Conservation (phyloP, 768 basidiomycete species). For the Asterophora lycoperdoides region DNA sequence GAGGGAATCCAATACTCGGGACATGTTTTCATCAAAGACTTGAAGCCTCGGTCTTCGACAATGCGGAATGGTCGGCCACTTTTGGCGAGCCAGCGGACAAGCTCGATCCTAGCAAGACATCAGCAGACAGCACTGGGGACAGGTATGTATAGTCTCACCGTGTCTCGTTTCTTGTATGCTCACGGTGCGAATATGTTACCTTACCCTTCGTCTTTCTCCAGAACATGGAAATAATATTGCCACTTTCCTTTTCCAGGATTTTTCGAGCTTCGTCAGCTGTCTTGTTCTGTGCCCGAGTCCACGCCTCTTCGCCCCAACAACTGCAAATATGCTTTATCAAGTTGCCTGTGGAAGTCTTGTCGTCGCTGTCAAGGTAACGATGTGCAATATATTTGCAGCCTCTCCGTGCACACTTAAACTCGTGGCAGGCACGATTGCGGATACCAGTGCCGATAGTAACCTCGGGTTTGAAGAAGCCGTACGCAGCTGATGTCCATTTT, state of each 20-base stretch:
- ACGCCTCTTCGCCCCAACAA: too few relatives aligned
- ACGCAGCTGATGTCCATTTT: constrained; percentile 4
- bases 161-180: constrained; percentile 18
- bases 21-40: constrained; percentile 29
- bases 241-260: background rate
- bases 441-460: background rate
- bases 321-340: too few relatives aligned
- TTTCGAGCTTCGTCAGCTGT: constrained; percentile 4
- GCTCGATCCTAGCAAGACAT: constrained; percentile 19
- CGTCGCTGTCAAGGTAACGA: too few relatives aligned
- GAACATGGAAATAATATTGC: constrained; percentile 24
- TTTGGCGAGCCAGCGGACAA: constrained; percentile 19
- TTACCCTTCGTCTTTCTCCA: constrained; percentile 20
- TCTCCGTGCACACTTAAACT: constrained; percentile 4
- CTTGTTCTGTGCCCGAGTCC: too few relatives aligned
- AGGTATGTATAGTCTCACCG: constrained; percentile 12
- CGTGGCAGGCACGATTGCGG: background rate
- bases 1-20: constrained; percentile 30
- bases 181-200: constrained; percentile 24
- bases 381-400: too few relatives aligned
- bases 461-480: constrained; percentile 7
- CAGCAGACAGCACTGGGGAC: too few relatives aligned
- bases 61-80: constrained; percentile 26
- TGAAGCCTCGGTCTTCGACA: constrained; percentile 27
- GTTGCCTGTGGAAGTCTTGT: too few relatives aligned